Base-by-base conservation (phyloP, 352 stramenopile genomes). In the Globisporangium yorkense region DNA sequence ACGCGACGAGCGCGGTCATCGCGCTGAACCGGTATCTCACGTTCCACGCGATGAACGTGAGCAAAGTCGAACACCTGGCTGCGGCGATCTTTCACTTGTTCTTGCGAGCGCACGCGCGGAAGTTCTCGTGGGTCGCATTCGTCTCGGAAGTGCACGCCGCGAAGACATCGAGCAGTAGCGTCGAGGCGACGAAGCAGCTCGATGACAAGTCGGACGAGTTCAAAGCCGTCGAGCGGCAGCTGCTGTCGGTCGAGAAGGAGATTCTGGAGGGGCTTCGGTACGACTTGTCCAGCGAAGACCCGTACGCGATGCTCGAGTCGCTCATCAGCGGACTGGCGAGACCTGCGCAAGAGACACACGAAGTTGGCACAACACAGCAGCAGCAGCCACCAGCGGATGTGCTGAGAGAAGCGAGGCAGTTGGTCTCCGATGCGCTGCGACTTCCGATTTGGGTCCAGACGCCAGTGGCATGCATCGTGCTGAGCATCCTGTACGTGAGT, bases 11-110 rank as follows among this genome's bases (percentile, higher is more conserved):
- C 68, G 75, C 83, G 21, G 80, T 93, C 27, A 65, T 93, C n/a
- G 72, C 82, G 12, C 67, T 95, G 31, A 83, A 93, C 53, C 73
- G 81, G n/a, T 91, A 77, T 48, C 84, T 89, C 47, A 88, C 81
- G 21, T 88, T 91, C 44, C 71, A 86, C 46, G 62, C 79, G 2
- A 92, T 93, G 77, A 67, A 72, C 15, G 76, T 77, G 53, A 24
- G 49, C 3, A 86, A 87, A 35, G 71, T 84, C 21, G 85, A 93
- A 27, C 71, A 82, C 16, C 70, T 87, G 46, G 83, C 77, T 37
- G 80, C 80, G 2, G 74, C 75, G 37, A 86, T 89, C 71, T 56
- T 95, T 5, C 70, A 91, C 54, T 61, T 95, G 45, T 87, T 88
- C 40, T 60, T 95, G 4, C 93, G 92, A 45, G 83, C 82, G 0